Base-by-base conservation (phyloP, 148 eudicot genomes). In the Chenopodium album region DNA sequence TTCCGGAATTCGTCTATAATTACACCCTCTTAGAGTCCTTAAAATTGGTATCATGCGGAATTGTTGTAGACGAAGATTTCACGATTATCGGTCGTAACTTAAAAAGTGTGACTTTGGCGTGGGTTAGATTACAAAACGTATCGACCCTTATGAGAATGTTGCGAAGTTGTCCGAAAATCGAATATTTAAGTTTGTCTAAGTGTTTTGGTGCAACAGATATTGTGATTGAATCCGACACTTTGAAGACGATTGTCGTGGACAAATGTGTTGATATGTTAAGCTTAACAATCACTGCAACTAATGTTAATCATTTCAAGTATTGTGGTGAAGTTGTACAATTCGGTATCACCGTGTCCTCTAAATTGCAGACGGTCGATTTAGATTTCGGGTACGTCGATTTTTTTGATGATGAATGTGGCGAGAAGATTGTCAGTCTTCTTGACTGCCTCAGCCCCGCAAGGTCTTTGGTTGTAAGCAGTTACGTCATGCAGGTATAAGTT, bases 401-500 rank as follows among this genome's bases (percentile, higher is more conserved):
- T 7, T 80, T 76, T 17, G 70, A 50, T 64, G 16, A 10, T 22
- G 88, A 82, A 44, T 9, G 31, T 41, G 85, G 81, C 23, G 86
- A 89, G 4, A 11, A 19, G 26, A 48, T 85, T 23, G 60, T 26
- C 12, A 0, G 22, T 2, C 32, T 86, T 0, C 80, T 89, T 2
- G 1, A 20, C 2, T 16, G 29, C 12, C 3, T 89, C 37, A n/a
- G 22, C 13, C 3, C 19, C 31, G 77, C 75, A 11, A 85, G 68
- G 52, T 77, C 75, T 32, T 78, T 89, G 6, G 80, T 66, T 26
- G 83, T 87, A 11, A 84, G 90, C 77, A 75, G 81, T 82, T 89
- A 80, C 68, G 28, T 82, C 10, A 87, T 87, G 47, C 89, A 87
- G 87, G 91, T 88, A 85, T n/a, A 19, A 0, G 6, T n/a, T 10